Evolutionary conservation across 768 basidiomycete species (phyloP).

Genomic region (Lanmaoa pseudosensibilis): DNA sequence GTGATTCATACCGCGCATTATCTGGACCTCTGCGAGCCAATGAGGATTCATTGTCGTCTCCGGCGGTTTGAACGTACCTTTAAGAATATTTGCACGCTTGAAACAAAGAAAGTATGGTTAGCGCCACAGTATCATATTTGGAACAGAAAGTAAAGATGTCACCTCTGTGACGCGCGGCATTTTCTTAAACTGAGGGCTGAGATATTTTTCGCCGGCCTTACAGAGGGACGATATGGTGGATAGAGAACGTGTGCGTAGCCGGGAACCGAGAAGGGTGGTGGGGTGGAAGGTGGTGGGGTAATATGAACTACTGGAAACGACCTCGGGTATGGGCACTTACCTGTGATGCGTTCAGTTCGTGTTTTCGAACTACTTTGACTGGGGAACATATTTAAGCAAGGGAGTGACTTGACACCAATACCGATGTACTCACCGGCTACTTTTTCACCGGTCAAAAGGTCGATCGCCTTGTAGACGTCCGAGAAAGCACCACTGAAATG

Average conservation of each 20-base stretch:
- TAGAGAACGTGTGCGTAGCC: constrained; percentile 12
- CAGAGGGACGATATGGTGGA: constrained; percentile 30
- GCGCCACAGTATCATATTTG: constrained; percentile 16
- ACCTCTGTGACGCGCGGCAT: constrained; percentile 99
- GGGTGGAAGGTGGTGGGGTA: constrained; percentile 12
- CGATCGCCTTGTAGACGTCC: constrained; percentile 93
- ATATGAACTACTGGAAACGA: constrained; percentile 30
- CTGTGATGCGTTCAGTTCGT: constrained; percentile 87
- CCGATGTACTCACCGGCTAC: constrained; percentile 65
- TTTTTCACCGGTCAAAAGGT: constrained; percentile 69
- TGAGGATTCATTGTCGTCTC: constrained; percentile 1
- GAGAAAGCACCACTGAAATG: constrained; percentile 86
- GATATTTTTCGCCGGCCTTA: constrained; percentile 89
- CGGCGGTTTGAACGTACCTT: constrained; percentile 49
- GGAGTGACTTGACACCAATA: neutral
- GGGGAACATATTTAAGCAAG: constrained; percentile 17
- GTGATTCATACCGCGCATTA: constrained; percentile 94
- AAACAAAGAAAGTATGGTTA: constrained; percentile 17
- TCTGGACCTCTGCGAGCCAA: constrained; percentile 81
- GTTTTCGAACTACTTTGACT: constrained; percentile 96
- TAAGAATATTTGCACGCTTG: constrained; percentile 96
- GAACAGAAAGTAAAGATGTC: constrained; percentile 31
- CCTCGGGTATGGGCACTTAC: constrained; percentile 49
- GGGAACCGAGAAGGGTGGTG: constrained; percentile 24
- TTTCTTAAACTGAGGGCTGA: constrained; percentile 94